Base-by-base conservation (phyloP, 169 alveolate species). In the Nephromyces sp. region DNA sequence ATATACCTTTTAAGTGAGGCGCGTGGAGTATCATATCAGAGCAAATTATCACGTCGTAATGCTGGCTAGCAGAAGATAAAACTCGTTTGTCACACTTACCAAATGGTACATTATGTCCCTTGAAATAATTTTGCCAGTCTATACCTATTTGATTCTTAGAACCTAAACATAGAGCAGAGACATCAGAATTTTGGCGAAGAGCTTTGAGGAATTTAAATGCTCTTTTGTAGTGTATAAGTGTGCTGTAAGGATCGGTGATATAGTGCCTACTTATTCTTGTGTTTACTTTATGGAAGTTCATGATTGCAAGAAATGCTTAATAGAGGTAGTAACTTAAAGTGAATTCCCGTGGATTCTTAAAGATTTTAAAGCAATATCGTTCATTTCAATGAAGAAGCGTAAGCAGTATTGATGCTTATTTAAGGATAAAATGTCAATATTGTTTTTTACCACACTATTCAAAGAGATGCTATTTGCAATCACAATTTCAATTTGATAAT, bases 231-330 rank as follows among this genome's bases (percentile, higher is more conserved):
- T 75, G 81, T 75, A 66, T 30, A 61, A 75, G 35, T 32, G 71
- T 34, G 24, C 52, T 43, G 75, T 75, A 75, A 6, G 81, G 81
- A 65, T 75, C 81, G 51, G 65, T 66, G 30, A 73, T 52, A 21
- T 21, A 64, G 53, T 64, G 79, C 62, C 69, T 32, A 22, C 74
- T 28, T 51, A 73, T 31, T 4, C 68, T 32, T 32, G 74, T 34
- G 53, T 43, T 62, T 6, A 73, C 52, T 2, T 74, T 57, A 25
- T 67, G 30, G 6, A 73, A 27, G 52, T 73, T 62, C 79, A 72
- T 72, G n/a, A n/a, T n/a, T n/a, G n/a, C n/a, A n/a, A n/a, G n/a
- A n/a, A n/a, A n/a, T n/a, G n/a, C n/a, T n/a, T n/a, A n/a, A n/a
- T n/a, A n/a, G n/a, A n/a, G n/a, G n/a, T n/a, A n/a, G n/a, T n/a